phyloP scores from a whole-genome alignment of 495 filamentous ascomycete species.

The Rhizodiscina lignyota region DNA sequence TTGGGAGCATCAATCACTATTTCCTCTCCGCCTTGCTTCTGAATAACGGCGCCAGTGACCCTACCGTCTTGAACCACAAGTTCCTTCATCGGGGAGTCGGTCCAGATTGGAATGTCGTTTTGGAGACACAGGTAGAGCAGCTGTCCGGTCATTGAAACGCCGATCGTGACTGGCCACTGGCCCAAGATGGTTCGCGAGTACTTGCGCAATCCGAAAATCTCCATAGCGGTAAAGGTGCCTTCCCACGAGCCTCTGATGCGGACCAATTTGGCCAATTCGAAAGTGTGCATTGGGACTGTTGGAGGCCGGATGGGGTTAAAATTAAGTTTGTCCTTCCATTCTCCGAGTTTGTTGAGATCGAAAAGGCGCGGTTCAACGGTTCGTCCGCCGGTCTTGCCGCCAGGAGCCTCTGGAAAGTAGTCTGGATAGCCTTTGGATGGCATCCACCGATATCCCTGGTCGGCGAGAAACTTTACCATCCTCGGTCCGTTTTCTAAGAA shows the following conservation, averaged over 20 bases:
- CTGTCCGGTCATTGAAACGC: constrained; percentile 8
- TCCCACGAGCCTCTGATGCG: neutral
- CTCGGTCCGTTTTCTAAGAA: constrained; percentile 12
- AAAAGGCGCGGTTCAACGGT: constrained; percentile 11
- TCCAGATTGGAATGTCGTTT: constrained; percentile 7
- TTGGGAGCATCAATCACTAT: constrained; percentile 5
- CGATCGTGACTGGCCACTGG: constrained; percentile 6
- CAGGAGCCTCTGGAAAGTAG: constrained; percentile 9
- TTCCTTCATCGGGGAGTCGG: constrained; percentile 1
- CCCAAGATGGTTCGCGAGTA: constrained; percentile 1
- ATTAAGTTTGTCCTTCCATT: constrained; percentile 2
- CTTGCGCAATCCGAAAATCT: neutral
- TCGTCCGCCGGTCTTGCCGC: constrained; percentile 5
- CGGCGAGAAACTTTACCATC: constrained; percentile 12
- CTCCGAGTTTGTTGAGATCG: constrained; percentile 11
- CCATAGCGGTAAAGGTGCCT: neutral
- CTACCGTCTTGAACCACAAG: constrained; percentile 2
- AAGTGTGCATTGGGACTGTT: neutral
- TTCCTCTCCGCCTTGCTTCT: constrained; percentile 4
- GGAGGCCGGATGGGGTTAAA: neutral
- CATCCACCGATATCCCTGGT: constrained; percentile 5
- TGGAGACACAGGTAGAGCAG: constrained; percentile 6
- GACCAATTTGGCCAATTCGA: neutral
- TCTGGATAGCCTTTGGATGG: constrained; percentile 8
- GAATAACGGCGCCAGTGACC: constrained; percentile 3